These are phyloP conservation scores for Solanum neorickii DNA, from an alignment of 257 asterid genomes.

Conservation along the genomic window DNA sequence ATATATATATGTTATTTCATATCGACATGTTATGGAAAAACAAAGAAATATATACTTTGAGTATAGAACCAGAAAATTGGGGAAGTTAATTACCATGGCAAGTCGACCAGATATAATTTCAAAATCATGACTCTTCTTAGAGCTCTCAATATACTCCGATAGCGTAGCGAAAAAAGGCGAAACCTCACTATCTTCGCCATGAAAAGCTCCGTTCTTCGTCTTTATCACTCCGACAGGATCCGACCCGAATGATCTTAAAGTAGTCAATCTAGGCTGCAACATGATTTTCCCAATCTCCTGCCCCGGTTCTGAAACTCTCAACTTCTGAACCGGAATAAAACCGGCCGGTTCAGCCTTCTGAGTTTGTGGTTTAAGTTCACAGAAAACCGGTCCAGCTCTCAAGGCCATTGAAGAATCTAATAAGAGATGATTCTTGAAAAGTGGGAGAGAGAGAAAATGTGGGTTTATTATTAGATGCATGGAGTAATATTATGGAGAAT, in stretches of 20 bases:
- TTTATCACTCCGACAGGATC: conserved; percentile 30
- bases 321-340: conserved; percentile 21
- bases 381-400: conserved; percentile 31
- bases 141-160: conserved; percentile 67
- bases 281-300: conserved; percentile 37
- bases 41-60: no score
- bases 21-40: no score
- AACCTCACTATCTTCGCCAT: conserved; percentile 21
- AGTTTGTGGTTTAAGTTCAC: conserved; percentile 23
- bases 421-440: conserved; percentile 1
- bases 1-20: no score
- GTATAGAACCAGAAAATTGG: background rate
- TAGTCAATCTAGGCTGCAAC: conserved; percentile 80
- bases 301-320: conserved; percentile 12
- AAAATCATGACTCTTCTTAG: conserved; percentile 66
- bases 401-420: conserved; percentile 37
- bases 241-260: conserved; percentile 48
- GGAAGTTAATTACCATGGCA: conserved; percentile 54
- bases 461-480: background rate
- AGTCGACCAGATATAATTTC: conserved; percentile 90
- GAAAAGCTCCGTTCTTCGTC: conserved; percentile 3
- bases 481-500: background rate
- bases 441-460: background rate
- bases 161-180: conserved; percentile 54
- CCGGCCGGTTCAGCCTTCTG: conserved; percentile 4